Percentiles rank a stretch among this genome's conserved stretches.
Conservation (phyloP, 176 grass and related monocot genomes). For the Tillandsia leiboldiana region DNA sequence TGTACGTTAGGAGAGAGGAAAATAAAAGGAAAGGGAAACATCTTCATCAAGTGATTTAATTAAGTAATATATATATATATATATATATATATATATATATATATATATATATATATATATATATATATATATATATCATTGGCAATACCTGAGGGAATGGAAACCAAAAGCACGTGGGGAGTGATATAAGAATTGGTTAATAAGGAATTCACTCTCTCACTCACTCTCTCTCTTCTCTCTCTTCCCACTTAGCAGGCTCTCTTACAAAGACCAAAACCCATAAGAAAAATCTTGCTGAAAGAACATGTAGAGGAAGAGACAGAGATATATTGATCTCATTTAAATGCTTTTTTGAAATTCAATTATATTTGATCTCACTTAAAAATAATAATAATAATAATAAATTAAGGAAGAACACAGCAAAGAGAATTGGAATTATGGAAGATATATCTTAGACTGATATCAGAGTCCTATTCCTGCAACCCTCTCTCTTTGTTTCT, state of each 20-base stretch:
- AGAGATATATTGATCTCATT: too few relatives aligned
- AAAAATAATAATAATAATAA: too few relatives aligned
- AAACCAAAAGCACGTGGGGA: conserved; percentile 8
- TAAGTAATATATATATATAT: conserved; percentile 33
- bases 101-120: conserved; percentile 12
- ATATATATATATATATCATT: conserved; percentile 13
- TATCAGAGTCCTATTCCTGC: conserved; percentile 67
- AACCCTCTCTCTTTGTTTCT: conserved; percentile 37
- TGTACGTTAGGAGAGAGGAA: conserved; percentile 35
- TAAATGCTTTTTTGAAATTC: too few relatives aligned
- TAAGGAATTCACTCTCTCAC: not conserved
- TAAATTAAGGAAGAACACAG: too few relatives aligned
- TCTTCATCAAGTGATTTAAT: conserved; percentile 98
- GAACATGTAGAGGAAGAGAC: too few relatives aligned
- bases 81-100: conserved; percentile 14
- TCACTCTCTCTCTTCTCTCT: not conserved
- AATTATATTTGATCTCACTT: too few relatives aligned
- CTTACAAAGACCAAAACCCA: not conserved
- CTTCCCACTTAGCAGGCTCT: not conserved
- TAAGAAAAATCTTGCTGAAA: not conserved
- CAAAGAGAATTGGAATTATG: not conserved
- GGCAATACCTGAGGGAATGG: conserved; percentile 11
- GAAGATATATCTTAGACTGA: conserved; percentile 48
- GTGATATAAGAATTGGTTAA: conserved; percentile 16
- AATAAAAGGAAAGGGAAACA: conserved; percentile 46